A percentile compares a stretch with the other conserved stretches of the same genome.
phyloP scores from a whole-genome alignment of 2,329 filamentous ascomycete genomes.

The Sclerotinia minor region DNA sequence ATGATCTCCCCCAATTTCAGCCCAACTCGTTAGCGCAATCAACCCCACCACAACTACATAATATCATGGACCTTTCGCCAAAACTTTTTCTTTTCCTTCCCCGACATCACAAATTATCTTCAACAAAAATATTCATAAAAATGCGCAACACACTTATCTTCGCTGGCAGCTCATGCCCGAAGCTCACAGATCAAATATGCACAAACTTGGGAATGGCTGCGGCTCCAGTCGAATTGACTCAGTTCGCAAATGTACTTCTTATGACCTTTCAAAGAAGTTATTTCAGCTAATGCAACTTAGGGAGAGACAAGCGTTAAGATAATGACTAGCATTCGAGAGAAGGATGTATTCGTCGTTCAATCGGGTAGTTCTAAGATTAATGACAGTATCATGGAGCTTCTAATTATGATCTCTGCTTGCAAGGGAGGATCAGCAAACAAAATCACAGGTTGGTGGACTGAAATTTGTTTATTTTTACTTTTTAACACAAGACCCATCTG shows the following conservation, averaged over 20 bases:
- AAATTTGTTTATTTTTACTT: neutral
- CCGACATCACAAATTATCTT: slow-evolving; percentile 23
- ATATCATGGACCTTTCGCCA: slow-evolving; percentile 5
- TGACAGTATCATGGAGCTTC: slow-evolving; percentile 97
- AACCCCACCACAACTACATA: slow-evolving; percentile 2
- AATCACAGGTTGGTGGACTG: slow-evolving; percentile 73
- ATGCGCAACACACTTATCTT: slow-evolving; percentile 70
- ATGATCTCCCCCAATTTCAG: neutral
- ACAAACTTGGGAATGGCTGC: slow-evolving; percentile 66
- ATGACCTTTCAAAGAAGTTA: slow-evolving; percentile 32
- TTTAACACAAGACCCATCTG: neutral
- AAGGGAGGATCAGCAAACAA: slow-evolving; percentile 97
- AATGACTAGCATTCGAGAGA: slow-evolving; percentile 80
- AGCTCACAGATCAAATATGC: slow-evolving; percentile 65
- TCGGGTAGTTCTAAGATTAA: slow-evolving; percentile 96
- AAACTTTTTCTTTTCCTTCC: slow-evolving; percentile 23
- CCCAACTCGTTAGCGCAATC: neutral
- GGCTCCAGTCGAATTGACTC: slow-evolving; percentile 64
- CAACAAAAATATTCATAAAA: slow-evolving; percentile 2
- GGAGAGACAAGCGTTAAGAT: slow-evolving; percentile 71
- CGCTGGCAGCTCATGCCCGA: slow-evolving; percentile 66
- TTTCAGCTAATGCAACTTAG: slow-evolving; percentile 45
- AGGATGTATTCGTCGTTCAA: slow-evolving; percentile 98
- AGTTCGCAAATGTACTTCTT: slow-evolving; percentile 65
- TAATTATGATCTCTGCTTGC: slow-evolving; percentile 99